A percentile compares a stretch with the other conserved stretches of the same genome.
Conservation (phyloP, 768 basidiomycete species). For the Suillus subalutaceus region DNA sequence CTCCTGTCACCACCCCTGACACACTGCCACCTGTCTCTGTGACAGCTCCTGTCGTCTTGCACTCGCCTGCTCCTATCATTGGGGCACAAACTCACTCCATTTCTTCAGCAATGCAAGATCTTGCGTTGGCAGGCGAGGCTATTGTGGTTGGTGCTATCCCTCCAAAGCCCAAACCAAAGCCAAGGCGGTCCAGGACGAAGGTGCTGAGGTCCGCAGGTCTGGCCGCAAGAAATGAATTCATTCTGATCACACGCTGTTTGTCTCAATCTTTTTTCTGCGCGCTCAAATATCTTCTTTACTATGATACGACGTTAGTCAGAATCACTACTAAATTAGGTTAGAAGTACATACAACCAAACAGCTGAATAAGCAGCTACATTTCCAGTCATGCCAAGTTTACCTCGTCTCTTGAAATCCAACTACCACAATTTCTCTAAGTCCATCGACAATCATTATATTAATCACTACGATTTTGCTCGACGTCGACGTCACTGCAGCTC, state of each 20-base stretch:
- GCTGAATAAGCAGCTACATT: slow-evolving; percentile 1
- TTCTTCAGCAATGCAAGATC: neutral
- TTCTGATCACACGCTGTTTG: neutral
- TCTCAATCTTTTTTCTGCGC: neutral
- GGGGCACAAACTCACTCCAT: neutral
- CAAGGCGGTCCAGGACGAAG: neutral
- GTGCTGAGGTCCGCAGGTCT: neutral
- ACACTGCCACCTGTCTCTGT: neutral
- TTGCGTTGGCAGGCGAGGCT: neutral
- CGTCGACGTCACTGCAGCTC: no score
- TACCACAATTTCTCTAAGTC: no score
- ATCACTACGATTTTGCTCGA: no score
- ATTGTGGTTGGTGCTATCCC: neutral
- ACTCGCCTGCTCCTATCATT: neutral
- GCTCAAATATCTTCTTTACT: neutral
- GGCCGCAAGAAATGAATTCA: neutral
- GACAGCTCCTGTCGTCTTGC: neutral
- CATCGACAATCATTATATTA: no score
- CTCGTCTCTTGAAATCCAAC: neutral
- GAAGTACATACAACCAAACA: neutral
- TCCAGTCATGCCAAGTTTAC: neutral
- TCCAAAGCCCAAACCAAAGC: neutral
- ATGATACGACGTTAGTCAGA: neutral
- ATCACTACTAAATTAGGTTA: neutral
- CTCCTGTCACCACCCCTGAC: neutral